phyloP scores from a whole-genome alignment of 2,329 filamentous ascomycete genomes.

The Fusarium avenaceum region DNA sequence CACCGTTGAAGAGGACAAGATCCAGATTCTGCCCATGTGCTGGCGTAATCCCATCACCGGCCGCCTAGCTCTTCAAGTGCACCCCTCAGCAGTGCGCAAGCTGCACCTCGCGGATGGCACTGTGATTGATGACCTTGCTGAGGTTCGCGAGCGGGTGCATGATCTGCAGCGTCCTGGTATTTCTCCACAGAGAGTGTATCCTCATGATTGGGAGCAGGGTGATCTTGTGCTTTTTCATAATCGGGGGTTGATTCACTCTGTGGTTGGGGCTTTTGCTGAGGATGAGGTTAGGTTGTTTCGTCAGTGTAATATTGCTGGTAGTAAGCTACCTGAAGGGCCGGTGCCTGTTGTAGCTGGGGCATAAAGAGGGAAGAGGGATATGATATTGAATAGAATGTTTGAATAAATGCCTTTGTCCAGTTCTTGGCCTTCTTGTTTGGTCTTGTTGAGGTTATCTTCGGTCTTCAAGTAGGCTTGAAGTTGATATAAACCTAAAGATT shows the following conservation, averaged over 20 bases:
- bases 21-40: constrained; percentile 80
- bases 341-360: neutral
- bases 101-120: constrained; percentile 76
- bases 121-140: constrained; percentile 75
- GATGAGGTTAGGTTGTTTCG: constrained; percentile 82
- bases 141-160: constrained; percentile 77
- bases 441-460: neutral
- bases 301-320: constrained; percentile 84
- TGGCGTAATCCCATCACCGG: constrained; percentile 83
- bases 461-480: too few species aligned
- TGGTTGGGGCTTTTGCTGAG: constrained; percentile 79
- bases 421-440: neutral
- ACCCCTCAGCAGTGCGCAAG: constrained; percentile 78
- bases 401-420: too few species aligned
- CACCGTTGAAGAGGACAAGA: constrained; percentile 72
- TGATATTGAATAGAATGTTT: too few species aligned
- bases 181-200: constrained; percentile 75
- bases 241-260: constrained; percentile 79
- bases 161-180: constrained; percentile 79
- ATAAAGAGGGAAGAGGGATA: neutral
- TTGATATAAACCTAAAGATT: too few species aligned
- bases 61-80: constrained; percentile 77
- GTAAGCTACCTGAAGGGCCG: constrained; percentile 67
- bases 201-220: constrained; percentile 82
- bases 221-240: constrained; percentile 86